These are phyloP conservation scores for Parasitella parasitica DNA, from an alignment of 371 early-diverging fungal species.

Conservation along the genomic window DNA sequence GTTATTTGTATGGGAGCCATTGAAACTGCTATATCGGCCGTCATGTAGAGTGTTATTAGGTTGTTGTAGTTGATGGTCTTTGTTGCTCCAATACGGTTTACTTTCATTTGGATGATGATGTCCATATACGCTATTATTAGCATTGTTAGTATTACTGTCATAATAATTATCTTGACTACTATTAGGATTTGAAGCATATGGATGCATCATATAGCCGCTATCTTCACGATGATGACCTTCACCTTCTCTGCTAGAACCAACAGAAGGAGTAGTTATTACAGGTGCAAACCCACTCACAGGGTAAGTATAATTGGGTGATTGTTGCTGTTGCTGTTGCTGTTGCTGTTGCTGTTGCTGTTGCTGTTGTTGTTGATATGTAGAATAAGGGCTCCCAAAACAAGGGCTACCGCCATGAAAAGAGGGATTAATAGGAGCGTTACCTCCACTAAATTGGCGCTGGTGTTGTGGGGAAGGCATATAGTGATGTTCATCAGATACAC, in stretches of 20 bases:
- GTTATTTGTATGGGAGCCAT: neutral
- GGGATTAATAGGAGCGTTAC: neutral
- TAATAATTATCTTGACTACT: constrained; percentile 2
- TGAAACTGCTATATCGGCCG: neutral
- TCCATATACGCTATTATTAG: neutral
- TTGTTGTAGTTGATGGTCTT: neutral
- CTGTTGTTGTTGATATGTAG: constrained; percentile 9
- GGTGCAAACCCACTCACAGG: constrained; percentile 6
- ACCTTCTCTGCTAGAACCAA: constrained; percentile 6
- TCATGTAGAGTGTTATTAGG: neutral
- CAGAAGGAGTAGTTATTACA: constrained; percentile 1
- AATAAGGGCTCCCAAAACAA: constrained; percentile 11
- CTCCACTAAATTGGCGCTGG: neutral
- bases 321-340: neutral
- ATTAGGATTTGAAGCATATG: constrained; percentile 14
- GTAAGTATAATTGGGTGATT: constrained; percentile 13
- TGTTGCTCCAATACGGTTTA: constrained; percentile 5
- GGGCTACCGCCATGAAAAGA: neutral
- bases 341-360: neutral
- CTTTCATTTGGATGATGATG: neutral
- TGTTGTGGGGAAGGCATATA: constrained; percentile 13
- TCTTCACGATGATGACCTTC: constrained; percentile 4
- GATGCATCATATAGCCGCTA: constrained; percentile 15
- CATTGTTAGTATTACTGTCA: constrained; percentile 1
- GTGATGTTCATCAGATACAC: constrained; percentile 2